phyloP scores from a whole-genome alignment of 805 yeast genomes.

The Saturnispora bothae region DNA sequence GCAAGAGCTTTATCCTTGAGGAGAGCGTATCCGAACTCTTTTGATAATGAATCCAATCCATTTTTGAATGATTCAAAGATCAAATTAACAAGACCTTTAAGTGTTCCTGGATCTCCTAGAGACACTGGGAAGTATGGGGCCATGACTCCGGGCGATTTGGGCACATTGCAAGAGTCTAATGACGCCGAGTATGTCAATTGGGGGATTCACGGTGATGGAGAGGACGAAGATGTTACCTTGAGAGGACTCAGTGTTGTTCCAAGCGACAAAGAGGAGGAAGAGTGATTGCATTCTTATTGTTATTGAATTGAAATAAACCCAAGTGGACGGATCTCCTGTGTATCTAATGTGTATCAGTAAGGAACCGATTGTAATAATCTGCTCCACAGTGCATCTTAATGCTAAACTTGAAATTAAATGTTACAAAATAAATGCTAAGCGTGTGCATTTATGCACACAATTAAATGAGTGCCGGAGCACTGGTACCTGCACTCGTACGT shows the following conservation, averaged over 20 bases:
- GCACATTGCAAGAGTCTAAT: constrained; percentile 86
- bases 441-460: no score
- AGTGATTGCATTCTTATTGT: no score
- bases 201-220: constrained; percentile 31
- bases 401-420: no score
- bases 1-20: constrained; percentile 87
- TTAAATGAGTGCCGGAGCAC: no score
- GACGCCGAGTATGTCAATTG: constrained; percentile 73
- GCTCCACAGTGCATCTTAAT: no score
- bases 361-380: no score
- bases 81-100: constrained; percentile 81
- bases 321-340: no score
- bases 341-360: no score
- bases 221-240: constrained; percentile 27
- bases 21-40: constrained; percentile 87
- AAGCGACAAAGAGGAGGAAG: constrained; percentile 18
- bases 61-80: constrained; percentile 33
- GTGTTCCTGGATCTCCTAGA: constrained; percentile 96
- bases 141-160: constrained; percentile 98
- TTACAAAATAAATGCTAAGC: no score
- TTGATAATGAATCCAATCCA: constrained; percentile 35
- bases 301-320: no score
- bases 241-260: constrained; percentile 30
- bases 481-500: no score
- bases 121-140: constrained; percentile 42